Base-by-base conservation (phyloP, 768 basidiomycete species). In the Cubamyces sp. region DNA sequence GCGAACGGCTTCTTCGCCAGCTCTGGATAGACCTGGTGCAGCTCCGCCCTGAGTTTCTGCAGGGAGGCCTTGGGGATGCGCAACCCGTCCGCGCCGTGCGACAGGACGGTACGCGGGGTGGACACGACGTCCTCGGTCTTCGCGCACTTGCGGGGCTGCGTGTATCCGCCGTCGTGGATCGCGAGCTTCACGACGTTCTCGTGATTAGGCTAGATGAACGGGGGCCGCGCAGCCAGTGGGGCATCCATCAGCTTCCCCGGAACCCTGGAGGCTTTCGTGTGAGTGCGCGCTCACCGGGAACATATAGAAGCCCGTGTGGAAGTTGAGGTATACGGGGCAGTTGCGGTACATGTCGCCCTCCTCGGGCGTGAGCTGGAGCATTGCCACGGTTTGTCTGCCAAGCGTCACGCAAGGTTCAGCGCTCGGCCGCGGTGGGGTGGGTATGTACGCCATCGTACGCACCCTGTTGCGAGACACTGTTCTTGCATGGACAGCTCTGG, bases 381-480 rank as follows among this genome's bases (percentile, higher is more conserved):
- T 89, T 1, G 84, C 91, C n/a, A 94, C 69, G 58, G 82, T 84
- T 75, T 97, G 95, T 3, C 94, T 96, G 65, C 3, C 4, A 19
- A 9, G 34, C 34, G 34, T 34, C 34, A 34, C 34, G 34, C 34
- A 34, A 34, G 34, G 34, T 34, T 34, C 34, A 23, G 14, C 18
- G 16, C 19, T 47, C 25, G 39, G 51, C 5, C 42, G 59, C 15
- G 26, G 11, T 18, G 34, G 16, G 15, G 6, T 28, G 11, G 1
- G n/a, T 42, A 55, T 12, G 16, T 14, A 16, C 19, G 23, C 11
- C 47, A 9, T 30, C 45, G 14, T 46, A 66, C 81, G 70, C 65
- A 94, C 94, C 95, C 96, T 19, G 92, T 95, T 1, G 96, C 92
- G 8, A 87, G 74, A 64, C 87, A 87, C 23, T 74, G 77, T 2